A percentile compares a stretch with the other conserved stretches of the same genome.
These are phyloP conservation scores for Alternaria rosae DNA, from an alignment of 2,329 filamentous ascomycete species.

Conservation along the genomic window DNA sequence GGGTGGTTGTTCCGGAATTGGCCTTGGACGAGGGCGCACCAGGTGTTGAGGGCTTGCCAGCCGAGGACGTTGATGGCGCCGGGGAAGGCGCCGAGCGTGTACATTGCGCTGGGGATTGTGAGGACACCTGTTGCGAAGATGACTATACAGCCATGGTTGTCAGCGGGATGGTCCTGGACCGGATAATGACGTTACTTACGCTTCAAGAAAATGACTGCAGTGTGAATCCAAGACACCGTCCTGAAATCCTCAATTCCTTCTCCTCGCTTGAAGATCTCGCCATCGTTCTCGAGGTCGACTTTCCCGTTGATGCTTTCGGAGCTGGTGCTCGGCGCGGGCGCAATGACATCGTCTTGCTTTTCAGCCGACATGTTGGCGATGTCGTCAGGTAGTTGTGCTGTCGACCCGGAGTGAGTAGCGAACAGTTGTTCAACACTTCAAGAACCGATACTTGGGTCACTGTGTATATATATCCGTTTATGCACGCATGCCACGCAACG, in stretches of 20 bases:
- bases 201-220: constrained; percentile 63
- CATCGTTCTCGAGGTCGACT: constrained; percentile 42
- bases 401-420: not conserved
- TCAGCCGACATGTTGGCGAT: constrained; percentile 31
- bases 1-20: constrained; percentile 61
- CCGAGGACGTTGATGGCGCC: constrained; percentile 58
- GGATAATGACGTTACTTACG: constrained; percentile 22
- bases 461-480: constrained; percentile 13
- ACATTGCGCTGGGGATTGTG: constrained; percentile 59
- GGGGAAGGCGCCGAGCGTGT: constrained; percentile 57
- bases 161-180: not conserved
- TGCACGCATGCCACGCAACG: not conserved
- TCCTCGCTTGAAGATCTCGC: constrained; percentile 60
- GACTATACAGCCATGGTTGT: constrained; percentile 25
- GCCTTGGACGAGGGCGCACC: constrained; percentile 59
- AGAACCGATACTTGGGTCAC: not conserved
- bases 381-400: not conserved
- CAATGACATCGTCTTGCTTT: constrained; percentile 35
- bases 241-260: constrained; percentile 61
- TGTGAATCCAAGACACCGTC: constrained; percentile 61
- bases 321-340: constrained; percentile 28
- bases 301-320: constrained; percentile 33
- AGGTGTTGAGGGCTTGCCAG: constrained; percentile 59
- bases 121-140: constrained; percentile 61
- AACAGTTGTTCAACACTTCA: not conserved